A percentile compares a stretch with the other conserved stretches of the same genome.
phyloP scores from a whole-genome alignment of 139 green algal species.

The Chlorella sorokiniana region DNA sequence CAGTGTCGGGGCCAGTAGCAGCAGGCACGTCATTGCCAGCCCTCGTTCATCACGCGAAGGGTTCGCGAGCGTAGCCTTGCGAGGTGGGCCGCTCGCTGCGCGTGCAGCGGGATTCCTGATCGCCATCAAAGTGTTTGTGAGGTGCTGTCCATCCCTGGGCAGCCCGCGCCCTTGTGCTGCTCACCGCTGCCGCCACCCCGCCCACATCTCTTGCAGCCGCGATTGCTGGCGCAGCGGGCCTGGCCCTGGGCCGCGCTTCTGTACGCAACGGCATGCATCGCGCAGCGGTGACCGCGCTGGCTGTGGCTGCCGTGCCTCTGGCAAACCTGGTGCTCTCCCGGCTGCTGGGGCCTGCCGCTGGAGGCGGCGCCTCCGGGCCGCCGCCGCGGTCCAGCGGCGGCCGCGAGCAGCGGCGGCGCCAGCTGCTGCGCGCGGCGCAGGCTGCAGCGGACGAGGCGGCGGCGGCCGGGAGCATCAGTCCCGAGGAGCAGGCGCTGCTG shows the following conservation, averaged over 20 bases:
- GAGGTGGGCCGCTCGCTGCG: no score
- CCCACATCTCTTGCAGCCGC: neutral
- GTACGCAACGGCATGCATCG: neutral
- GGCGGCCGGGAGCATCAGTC: neutral
- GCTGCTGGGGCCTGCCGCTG: neutral
- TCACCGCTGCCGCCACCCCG: neutral
- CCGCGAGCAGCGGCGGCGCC: neutral
- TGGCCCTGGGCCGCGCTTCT: conserved; percentile 3
- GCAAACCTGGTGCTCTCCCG: neutral
- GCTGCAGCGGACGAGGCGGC: neutral
- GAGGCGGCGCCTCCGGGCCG: neutral
- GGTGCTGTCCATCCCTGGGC: neutral
- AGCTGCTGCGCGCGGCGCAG: neutral
- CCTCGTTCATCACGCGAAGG: no score
- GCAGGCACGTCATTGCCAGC: no score
- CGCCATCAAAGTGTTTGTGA: neutral
- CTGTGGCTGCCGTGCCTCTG: neutral
- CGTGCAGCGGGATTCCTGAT: no score
- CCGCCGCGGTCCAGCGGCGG: no score
- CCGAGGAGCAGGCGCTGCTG: neutral
- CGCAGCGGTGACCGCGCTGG: neutral
- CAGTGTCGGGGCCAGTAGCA: no score
- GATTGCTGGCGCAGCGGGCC: conserved; percentile 1
- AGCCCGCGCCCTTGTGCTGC: neutral
- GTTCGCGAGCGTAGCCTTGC: no score